Evolutionary conservation across 371 early-diverging fungal genomes (phyloP), one percentile per base, ranked within the genome.

Genomic region (Dichotomocladium elegans): DNA sequence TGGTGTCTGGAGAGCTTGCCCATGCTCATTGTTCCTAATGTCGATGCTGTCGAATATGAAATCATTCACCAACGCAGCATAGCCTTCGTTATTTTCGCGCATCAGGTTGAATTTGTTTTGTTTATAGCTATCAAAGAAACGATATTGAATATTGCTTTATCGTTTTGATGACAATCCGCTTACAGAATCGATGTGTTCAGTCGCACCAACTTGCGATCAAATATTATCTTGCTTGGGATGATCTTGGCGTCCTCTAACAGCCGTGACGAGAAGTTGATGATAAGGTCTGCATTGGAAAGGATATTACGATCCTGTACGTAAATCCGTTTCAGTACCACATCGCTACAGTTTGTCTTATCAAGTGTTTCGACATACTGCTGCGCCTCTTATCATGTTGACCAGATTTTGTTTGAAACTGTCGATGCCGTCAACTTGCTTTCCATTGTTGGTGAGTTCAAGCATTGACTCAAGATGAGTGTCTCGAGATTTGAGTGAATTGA

Each of bases 41-140:
- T 69, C 70, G 19, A 70, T 70, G 31, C 67, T 75, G 10, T 59
- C 56, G 40, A 47, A 37, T 1, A 82, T 70, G 9, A 93, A 50
- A 33, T 86, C 84, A 19, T 85, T 80, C 12, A 91, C 62, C 10
- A 96, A 78, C 59, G 90, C 91, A 2, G 93, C 69, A 63, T 86
- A 96, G 0, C 97, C 97, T 55, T 91, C 92, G 28, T 79, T 82
- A 60, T 91, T 91, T 68, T 97, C 97, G 52, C 91, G 79, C 25
- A 88, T 53, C 25, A 97, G 66, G 44, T 97, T 97, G 77, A 83
- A 95, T 66, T 94, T 94, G 61, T 87, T 83, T 58, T 95, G 96
- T 61, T 90, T 91, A 63, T 92, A 94, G 30, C 82, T 82, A 51
- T 15, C n/a, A n/a, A n/a, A n/a, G 12, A 22, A 14, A 7, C 43